Percentiles rank a stretch among this genome's conserved stretches.
phyloP scores from a whole-genome alignment of 257 asterid genomes.

The Petrea volubilis region DNA sequence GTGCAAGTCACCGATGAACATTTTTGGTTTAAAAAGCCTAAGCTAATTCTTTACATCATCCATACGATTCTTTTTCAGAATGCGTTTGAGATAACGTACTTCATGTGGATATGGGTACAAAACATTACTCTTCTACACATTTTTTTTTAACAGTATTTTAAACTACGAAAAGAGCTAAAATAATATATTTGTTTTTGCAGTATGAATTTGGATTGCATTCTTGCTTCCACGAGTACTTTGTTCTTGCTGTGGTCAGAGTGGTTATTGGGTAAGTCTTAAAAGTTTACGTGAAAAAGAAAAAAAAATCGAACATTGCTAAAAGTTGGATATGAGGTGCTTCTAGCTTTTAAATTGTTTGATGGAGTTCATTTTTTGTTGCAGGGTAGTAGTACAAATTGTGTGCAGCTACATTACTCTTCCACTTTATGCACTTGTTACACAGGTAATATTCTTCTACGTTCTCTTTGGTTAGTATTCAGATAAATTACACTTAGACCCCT shows the following conservation, averaged over 20 bases:
- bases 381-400: constrained; percentile 70
- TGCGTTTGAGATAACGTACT: constrained; percentile 92
- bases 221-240: constrained; percentile 70
- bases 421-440: constrained; percentile 91
- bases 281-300: no score
- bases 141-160: background rate
- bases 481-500: no score
- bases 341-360: background rate
- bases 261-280: constrained; percentile 63
- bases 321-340: no score
- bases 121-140: background rate
- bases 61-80: constrained; percentile 95
- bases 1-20: constrained; percentile 88
- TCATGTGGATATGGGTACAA: constrained; percentile 84
- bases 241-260: constrained; percentile 66
- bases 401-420: constrained; percentile 98
- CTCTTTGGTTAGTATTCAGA: no score
- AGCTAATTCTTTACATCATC: constrained; percentile 61
- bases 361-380: constrained; percentile 29
- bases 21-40: constrained; percentile 86
- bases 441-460: constrained; percentile 44
- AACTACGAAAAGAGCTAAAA: background rate
- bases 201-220: constrained; percentile 88
- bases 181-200: constrained; percentile 43
- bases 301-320: no score